Conservation (phyloP, 1,284 basidiomycete species). For the Naganishia sp. region DNA sequence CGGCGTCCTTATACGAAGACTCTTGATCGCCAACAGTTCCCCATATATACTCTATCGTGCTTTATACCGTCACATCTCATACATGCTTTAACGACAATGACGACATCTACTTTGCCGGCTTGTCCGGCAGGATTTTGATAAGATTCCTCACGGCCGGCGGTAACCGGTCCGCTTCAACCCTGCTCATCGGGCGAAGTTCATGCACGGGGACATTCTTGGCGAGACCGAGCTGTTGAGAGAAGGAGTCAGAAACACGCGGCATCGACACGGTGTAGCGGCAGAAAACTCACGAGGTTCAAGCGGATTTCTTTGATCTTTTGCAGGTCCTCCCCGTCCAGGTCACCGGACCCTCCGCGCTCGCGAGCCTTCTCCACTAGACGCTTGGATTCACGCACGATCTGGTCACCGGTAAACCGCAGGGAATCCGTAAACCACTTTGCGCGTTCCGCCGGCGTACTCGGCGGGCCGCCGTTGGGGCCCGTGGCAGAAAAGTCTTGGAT, state of each 20-base stretch:
- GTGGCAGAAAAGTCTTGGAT: conserved; percentile 28
- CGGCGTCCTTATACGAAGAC: no score
- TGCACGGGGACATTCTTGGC: conserved; percentile 35
- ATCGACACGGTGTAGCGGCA: not conserved
- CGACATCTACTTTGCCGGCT: not conserved
- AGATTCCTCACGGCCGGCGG: conserved; percentile 31
- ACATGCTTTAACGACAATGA: not conserved
- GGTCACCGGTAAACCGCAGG: conserved; percentile 21
- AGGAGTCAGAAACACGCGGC: not conserved
- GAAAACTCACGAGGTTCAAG: conserved; percentile 28
- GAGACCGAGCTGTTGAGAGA: conserved; percentile 26
- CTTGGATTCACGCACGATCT: conserved; percentile 27
- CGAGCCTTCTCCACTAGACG: conserved; percentile 18
- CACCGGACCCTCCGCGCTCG: not conserved
- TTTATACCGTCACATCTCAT: no score
- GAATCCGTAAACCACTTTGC: conserved; percentile 31
- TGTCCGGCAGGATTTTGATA: conserved; percentile 29
- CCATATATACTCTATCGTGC: no score
- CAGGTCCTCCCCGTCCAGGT: conserved; percentile 18
- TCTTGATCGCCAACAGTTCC: no score
- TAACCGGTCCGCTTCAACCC: conserved; percentile 21
- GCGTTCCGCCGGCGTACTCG: conserved; percentile 17
- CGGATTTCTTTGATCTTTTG: conserved; percentile 20
- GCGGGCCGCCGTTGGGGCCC: conserved; percentile 23
- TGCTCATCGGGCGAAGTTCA: conserved; percentile 33